Conservation (phyloP, 2,329 filamentous ascomycete species). For the Teratosphaeria gauchensis region DNA sequence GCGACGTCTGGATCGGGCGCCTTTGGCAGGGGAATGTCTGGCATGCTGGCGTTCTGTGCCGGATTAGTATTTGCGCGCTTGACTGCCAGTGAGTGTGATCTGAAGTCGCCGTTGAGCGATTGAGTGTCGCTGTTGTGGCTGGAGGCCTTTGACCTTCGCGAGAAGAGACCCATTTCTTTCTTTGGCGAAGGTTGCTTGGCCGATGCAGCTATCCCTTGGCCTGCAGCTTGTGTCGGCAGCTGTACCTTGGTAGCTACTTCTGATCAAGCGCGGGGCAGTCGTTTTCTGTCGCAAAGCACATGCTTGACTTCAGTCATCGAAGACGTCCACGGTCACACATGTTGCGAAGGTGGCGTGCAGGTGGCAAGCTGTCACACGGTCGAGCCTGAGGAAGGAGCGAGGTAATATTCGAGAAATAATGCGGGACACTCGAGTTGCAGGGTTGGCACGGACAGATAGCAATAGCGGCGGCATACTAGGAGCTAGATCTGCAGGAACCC, state of each 20-base stretch:
- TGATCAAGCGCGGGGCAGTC: not conserved
- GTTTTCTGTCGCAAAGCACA: not conserved
- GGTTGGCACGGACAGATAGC: not conserved
- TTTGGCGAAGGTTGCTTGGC: not conserved
- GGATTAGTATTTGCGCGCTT: conserved; percentile 25
- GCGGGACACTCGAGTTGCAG: not conserved
- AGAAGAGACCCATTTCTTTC: conserved; percentile 42
- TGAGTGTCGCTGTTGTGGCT: conserved; percentile 4
- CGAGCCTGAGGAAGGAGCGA: not conserved
- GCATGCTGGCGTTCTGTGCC: conserved; percentile 35
- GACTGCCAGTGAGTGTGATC: conserved; percentile 23
- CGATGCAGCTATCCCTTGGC: not conserved
- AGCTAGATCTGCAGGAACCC: not conserved
- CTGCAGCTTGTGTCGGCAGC: not conserved
- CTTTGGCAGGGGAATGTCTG: conserved; percentile 68
- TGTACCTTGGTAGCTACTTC: not conserved
- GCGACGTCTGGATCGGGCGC: conserved; percentile 81
- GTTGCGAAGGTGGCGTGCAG: not conserved
- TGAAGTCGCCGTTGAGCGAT: conserved; percentile 17
- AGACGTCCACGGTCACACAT: not conserved
- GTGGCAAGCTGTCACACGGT: not conserved
- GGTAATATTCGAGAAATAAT: not conserved
- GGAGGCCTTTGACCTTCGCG: conserved; percentile 29
- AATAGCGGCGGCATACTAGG: not conserved
- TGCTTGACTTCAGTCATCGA: not conserved